Evolutionary conservation across 2,329 filamentous ascomycete species (phyloP), one percentile per base, ranked within the genome.

Genomic region (Arthrobotrys iridis): DNA sequence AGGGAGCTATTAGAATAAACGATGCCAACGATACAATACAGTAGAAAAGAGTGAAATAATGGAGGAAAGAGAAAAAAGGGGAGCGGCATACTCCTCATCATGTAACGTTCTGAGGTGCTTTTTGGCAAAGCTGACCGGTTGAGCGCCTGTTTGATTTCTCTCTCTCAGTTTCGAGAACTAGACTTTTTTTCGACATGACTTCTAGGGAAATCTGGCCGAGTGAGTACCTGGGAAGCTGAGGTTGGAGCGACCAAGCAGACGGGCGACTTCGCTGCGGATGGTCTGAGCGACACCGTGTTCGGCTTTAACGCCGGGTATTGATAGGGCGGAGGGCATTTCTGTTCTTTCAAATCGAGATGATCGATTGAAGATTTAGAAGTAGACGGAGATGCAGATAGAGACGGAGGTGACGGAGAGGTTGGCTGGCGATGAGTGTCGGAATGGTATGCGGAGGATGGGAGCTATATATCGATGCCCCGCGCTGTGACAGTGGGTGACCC

Each of bases 41-140:
- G 10, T 37, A 28, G n/a, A 30, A 37, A 18, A 10, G 33, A 33
- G n/a, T 35, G 60, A n/a, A n/a, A 35, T 20, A 37, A 41, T n/a
- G 35, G 50, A n/a, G 22, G 26, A 20, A 20, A 22, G 8, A 57
- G 40, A n/a, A n/a, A n/a, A n/a, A n/a, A n/a, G n/a, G 26, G 26
- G 22, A 26, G 15, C 18, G 15, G 82, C 86, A 78, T 82, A 91
- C 88, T 98, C 95, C 80, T 91, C 86, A 71, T 86, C 86, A 76
- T 90, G 88, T 35, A 99, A 87, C 83, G 96, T 93, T n/a, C 89
- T 84, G 7, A 98, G 83, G 82, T 99, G 95, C 79, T 88, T 86
- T 70, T 90, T 86, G 64, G 91, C 86, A 81, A 99, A 99, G 80
- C 92, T 96, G 77, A 99, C 93, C 11, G 95, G 95, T 82, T 99